Percentiles rank a stretch among this genome's conserved stretches.
phyloP scores from a whole-genome alignment of 1,284 basidiomycete species.

The Cronartium ribicola region DNA sequence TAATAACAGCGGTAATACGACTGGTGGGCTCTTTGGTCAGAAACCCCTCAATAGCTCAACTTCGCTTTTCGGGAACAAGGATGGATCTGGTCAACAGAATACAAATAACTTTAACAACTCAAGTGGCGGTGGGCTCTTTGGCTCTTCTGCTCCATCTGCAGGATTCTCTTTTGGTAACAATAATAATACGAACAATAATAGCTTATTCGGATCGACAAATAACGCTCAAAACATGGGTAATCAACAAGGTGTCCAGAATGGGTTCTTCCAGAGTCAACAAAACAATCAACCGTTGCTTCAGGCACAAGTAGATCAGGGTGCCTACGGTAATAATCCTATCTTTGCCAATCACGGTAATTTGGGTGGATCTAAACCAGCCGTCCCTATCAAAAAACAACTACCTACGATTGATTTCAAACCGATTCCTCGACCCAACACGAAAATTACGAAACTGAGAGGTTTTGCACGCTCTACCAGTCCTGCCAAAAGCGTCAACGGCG shows the following conservation, averaged over 20 bases:
- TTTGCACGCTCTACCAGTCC: slow-evolving; percentile 39
- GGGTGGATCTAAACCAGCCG: slow-evolving; percentile 30
- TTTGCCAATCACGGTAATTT: slow-evolving; percentile 50
- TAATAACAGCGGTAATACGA: slow-evolving; percentile 49
- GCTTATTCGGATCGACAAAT: slow-evolving; percentile 44
- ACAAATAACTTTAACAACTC: slow-evolving; percentile 52
- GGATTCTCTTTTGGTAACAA: slow-evolving; percentile 31
- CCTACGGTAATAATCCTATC: slow-evolving; percentile 72
- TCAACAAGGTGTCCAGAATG: slow-evolving; percentile 24
- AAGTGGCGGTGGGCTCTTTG: slow-evolving; percentile 45
- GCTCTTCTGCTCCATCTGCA: slow-evolving; percentile 20
- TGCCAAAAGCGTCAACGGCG: slow-evolving; percentile 21
- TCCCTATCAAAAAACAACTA: slow-evolving; percentile 38
- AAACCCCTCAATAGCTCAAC: slow-evolving; percentile 46
- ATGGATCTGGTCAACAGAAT: slow-evolving; percentile 11
- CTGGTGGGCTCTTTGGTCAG: slow-evolving; percentile 55
- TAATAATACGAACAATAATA: slow-evolving; percentile 38
- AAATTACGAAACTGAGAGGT: slow-evolving; percentile 38
- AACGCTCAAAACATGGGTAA: slow-evolving; percentile 11
- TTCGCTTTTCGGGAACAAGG: slow-evolving; percentile 42
- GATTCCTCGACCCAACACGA: slow-evolving; percentile 36
- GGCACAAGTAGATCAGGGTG: slow-evolving; percentile 78
- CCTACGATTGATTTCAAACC: slow-evolving; percentile 41
- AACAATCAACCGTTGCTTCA: slow-evolving; percentile 57
- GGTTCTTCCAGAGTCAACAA: slow-evolving; percentile 41